phyloP scores from a whole-genome alignment of 768 basidiomycete genomes.

The Calocybe cyanea region DNA sequence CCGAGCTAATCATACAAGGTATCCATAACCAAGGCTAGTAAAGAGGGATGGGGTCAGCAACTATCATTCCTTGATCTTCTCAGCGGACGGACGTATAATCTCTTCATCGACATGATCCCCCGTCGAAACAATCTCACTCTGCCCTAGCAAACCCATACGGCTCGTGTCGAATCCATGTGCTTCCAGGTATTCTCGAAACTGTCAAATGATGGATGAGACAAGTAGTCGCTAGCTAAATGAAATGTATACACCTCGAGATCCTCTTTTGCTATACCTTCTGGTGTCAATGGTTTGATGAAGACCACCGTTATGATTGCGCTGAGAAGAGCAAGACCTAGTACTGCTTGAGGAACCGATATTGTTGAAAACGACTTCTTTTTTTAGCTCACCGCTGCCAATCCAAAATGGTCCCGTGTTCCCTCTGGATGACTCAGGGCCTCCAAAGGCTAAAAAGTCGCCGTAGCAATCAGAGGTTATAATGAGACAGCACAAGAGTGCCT shows the following conservation, averaged over 20 bases:
- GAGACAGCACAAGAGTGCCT: constrained; percentile 24
- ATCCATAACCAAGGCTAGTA: too few relatives aligned
- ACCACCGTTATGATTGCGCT: constrained; percentile 71
- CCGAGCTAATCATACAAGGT: too few relatives aligned
- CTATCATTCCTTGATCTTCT: not conserved
- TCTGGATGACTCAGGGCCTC: constrained; percentile 42
- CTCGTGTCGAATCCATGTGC: constrained; percentile 71
- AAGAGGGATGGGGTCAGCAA: too few relatives aligned
- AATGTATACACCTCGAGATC: constrained; percentile 49
- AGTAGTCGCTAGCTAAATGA: not conserved
- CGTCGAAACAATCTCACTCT: not conserved
- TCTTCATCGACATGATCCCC: not conserved
- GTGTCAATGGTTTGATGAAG: constrained; percentile 68
- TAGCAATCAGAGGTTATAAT: too few relatives aligned
- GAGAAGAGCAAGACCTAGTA: constrained; percentile 61
- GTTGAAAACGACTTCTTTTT: not conserved
- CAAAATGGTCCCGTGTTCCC: constrained; percentile 86
- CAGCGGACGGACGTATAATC: not conserved
- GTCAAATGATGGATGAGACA: not conserved
- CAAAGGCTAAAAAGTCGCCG: constrained; percentile 47
- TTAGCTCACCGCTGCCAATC: constrained; percentile 60
- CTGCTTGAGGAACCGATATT: not conserved
- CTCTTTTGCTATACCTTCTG: constrained; percentile 77
- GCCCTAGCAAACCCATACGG: constrained; percentile 6
- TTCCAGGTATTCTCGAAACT: constrained; percentile 83